Percentiles rank a stretch among this genome's conserved stretches.
Evolutionary conservation across 1,284 basidiomycete genomes (phyloP).

Genomic region (Mycena sp.): DNA sequence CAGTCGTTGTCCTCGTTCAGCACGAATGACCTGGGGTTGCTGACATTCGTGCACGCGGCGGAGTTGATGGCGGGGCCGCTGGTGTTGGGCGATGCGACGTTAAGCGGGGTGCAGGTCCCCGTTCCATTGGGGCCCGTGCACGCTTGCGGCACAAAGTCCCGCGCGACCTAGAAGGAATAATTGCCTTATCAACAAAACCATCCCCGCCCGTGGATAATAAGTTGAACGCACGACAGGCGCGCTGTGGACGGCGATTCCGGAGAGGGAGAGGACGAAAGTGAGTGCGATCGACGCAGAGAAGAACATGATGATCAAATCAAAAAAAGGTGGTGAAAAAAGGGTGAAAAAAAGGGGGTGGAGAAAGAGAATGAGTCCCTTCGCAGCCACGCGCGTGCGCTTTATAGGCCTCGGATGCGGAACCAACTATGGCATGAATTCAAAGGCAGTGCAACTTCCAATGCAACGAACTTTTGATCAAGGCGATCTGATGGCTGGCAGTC

Average conservation of each 20-base stretch:
- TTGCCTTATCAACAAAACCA: not conserved
- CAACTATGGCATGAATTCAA: too few relatives aligned
- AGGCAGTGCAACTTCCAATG: too few relatives aligned
- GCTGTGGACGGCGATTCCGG: constrained; percentile 20
- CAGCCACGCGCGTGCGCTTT: too few relatives aligned
- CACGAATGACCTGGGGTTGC: not conserved
- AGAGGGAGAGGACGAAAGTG: constrained; percentile 18
- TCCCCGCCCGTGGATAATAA: too few relatives aligned
- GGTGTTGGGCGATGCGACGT: constrained; percentile 6
- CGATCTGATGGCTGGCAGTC: too few relatives aligned
- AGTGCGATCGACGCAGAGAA: constrained; percentile 29
- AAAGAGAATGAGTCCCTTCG: too few relatives aligned
- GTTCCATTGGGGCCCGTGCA: constrained; percentile 22
- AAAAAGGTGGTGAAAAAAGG: constrained; percentile 7
- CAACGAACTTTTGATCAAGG: too few relatives aligned
- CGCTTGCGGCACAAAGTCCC: constrained; percentile 23
- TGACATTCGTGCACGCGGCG: constrained; percentile 23
- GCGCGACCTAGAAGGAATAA: not conserved
- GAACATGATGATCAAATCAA: constrained; percentile 27
- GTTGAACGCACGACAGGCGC: constrained; percentile 18
- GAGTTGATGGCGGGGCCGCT: not conserved
- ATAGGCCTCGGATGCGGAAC: too few relatives aligned
- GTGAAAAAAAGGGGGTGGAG: not conserved
- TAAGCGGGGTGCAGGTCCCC: constrained; percentile 17
- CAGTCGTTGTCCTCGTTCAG: constrained; percentile 26